phyloP scores from a whole-genome alignment of 768 basidiomycete genomes.

The Porpolomopsis calyptriformis region DNA sequence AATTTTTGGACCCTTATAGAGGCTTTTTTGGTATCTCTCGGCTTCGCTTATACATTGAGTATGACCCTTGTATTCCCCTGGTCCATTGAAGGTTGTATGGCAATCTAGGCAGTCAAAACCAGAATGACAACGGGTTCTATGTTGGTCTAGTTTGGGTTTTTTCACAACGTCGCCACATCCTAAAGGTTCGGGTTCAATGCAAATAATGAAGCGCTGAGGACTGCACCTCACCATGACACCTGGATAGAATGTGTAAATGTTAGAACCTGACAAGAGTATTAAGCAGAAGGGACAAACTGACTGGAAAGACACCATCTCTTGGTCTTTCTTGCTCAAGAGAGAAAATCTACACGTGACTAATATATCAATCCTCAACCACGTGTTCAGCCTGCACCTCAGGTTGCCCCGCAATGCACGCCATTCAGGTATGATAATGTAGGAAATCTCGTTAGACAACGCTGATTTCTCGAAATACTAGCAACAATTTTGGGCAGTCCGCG shows the following conservation, averaged over 20 bases:
- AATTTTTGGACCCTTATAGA: constrained; percentile 76
- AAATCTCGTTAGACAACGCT: neutral
- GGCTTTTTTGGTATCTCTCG: constrained; percentile 82
- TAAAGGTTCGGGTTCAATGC: constrained; percentile 16
- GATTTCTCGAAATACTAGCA: constrained; percentile 37
- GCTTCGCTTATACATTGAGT: constrained; percentile 83
- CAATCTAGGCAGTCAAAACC: constrained; percentile 85
- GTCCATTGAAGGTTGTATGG: constrained; percentile 68
- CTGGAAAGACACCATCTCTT: constrained; percentile 65
- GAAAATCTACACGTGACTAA: neutral
- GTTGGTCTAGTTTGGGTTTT: constrained; percentile 87
- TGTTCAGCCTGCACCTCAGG: neutral
- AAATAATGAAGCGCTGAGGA: neutral
- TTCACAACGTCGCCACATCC: constrained; percentile 82
- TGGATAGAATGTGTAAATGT: constrained; percentile 17
- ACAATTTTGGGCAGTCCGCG: constrained; percentile 88
- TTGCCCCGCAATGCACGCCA: neutral
- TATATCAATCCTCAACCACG: neutral
- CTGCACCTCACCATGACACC: constrained; percentile 57
- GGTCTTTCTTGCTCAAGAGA: too few relatives aligned
- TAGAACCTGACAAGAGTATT: too few relatives aligned
- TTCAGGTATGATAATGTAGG: neutral
- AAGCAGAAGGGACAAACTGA: too few relatives aligned
- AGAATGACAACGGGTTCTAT: constrained; percentile 47
- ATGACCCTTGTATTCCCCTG: constrained; percentile 70